Conservation (phyloP, 2,329 filamentous ascomycete genomes). For the Aspergillus tubingensis region DNA sequence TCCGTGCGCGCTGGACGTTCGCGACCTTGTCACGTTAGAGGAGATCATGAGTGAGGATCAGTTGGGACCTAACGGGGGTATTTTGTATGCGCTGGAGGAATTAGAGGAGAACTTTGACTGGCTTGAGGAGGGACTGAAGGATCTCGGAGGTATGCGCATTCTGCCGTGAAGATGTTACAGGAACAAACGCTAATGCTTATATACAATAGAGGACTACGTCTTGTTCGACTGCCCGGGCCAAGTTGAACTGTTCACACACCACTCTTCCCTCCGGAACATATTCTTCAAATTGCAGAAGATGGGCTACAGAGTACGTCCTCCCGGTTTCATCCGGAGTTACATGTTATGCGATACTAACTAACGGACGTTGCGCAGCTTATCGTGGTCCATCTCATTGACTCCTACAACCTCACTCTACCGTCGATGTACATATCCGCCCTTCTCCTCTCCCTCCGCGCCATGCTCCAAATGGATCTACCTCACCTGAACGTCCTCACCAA, state of each 20-base stretch:
- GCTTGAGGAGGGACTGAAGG: conserved; percentile 77
- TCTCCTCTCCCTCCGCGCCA: conserved; percentile 87
- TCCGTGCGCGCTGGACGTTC: conserved; percentile 85
- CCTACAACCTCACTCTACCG: conserved; percentile 87
- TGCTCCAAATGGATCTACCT: conserved; percentile 97
- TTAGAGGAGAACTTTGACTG: conserved; percentile 92
- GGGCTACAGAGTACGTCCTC: conserved; percentile 92
- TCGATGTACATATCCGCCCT: conserved; percentile 94
- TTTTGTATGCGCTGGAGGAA: conserved; percentile 92
- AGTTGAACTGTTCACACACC: conserved; percentile 95
- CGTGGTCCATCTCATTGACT: conserved; percentile 90
- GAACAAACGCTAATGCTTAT: conserved; percentile 8
- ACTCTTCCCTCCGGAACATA: conserved; percentile 86
- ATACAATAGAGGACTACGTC: conserved; percentile 73
- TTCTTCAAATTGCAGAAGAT: conserved; percentile 88
- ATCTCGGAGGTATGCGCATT: conserved; percentile 60
- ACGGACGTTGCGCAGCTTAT: conserved; percentile 65
- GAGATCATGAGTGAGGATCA: conserved; percentile 92
- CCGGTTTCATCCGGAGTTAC: not conserved
- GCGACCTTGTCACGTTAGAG: conserved; percentile 83
- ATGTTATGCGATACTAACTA: conserved; percentile 10
- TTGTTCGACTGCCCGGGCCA: conserved; percentile 96
- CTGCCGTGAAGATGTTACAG: not conserved
- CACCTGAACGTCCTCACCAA: conserved; percentile 96
- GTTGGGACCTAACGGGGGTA: conserved; percentile 87